These are phyloP conservation scores for Angomonas desouzai DNA, from an alignment of 208 protist species.

Conservation along the genomic window DNA sequence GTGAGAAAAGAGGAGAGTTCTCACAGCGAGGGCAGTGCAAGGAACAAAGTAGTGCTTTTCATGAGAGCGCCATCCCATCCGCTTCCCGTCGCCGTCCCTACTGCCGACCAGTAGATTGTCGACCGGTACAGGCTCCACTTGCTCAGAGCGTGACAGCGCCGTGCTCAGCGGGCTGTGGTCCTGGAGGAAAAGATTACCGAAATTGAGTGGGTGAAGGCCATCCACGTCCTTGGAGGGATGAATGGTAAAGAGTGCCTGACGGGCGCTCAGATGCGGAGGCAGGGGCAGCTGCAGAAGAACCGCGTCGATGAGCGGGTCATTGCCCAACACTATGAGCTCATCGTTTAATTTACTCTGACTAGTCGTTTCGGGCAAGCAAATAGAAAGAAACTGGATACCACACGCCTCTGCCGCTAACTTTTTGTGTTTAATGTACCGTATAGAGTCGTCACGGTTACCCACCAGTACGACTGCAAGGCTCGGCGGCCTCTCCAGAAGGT, in stretches of 20 bases:
- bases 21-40: slow-evolving; percentile 56
- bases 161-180: slow-evolving; percentile 48
- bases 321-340: slow-evolving; percentile 33
- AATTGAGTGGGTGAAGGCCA: slow-evolving; percentile 90
- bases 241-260: slow-evolving; percentile 53
- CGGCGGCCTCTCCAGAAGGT: slow-evolving; percentile 36
- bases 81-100: slow-evolving; percentile 18
- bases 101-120: slow-evolving; percentile 21
- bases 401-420: slow-evolving; percentile 36
- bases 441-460: slow-evolving; percentile 74
- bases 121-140: neutral
- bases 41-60: slow-evolving; percentile 61
- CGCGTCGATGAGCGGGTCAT: slow-evolving; percentile 35
- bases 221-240: slow-evolving; percentile 88
- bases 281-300: slow-evolving; percentile 94
- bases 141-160: neutral
- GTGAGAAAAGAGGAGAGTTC: slow-evolving; percentile 54
- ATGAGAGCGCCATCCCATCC: slow-evolving; percentile 26
- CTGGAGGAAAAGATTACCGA: slow-evolving; percentile 72
- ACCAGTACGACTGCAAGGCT: slow-evolving; percentile 94
- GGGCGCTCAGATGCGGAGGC: slow-evolving; percentile 85
- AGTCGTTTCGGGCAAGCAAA: slow-evolving; percentile 25
- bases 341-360: slow-evolving; percentile 34
- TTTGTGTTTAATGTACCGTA: slow-evolving; percentile 79
- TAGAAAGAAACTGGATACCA: slow-evolving; percentile 37